Evolutionary conservation across 768 basidiomycete genomes (phyloP).

Genomic region (Kondoa subrosea): DNA sequence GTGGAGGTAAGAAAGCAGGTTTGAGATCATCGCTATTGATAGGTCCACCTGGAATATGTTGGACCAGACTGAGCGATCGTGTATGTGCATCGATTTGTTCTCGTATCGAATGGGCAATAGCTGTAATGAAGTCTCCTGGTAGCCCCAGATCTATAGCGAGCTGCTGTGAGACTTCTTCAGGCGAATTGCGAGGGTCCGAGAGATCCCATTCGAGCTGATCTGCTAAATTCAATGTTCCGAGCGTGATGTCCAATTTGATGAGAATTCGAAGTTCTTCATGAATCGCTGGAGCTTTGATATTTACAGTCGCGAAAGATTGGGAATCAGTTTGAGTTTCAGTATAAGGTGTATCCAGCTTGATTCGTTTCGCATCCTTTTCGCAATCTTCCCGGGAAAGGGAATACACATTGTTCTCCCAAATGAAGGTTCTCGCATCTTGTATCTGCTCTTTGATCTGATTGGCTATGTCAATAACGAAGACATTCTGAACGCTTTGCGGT

Average conservation of each 20-base stretch:
- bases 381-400: slow-evolving; percentile 30
- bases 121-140: slow-evolving; percentile 86
- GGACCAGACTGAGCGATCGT: slow-evolving; percentile 76
- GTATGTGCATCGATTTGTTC: slow-evolving; percentile 86
- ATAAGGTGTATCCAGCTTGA: background rate
- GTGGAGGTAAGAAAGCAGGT: slow-evolving; percentile 68
- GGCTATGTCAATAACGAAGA: slow-evolving; percentile 55
- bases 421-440: slow-evolving; percentile 33
- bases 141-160: slow-evolving; percentile 77
- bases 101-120: slow-evolving; percentile 83
- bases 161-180: slow-evolving; percentile 79
- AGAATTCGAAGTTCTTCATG: slow-evolving; percentile 79
- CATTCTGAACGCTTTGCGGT: slow-evolving; percentile 52
- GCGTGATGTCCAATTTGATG: slow-evolving; percentile 91
- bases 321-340: background rate
- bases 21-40: slow-evolving; percentile 83
- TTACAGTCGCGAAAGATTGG: background rate
- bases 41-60: slow-evolving; percentile 61
- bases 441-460: slow-evolving; percentile 60
- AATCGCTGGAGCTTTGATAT: slow-evolving; percentile 27
- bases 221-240: slow-evolving; percentile 77
- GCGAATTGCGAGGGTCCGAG: slow-evolving; percentile 56
- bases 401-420: slow-evolving; percentile 43
- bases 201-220: slow-evolving; percentile 99
- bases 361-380: background rate